Percentiles rank a stretch among this genome's conserved stretches.
These are phyloP conservation scores for Medicago truncatula DNA, from an alignment of 306 rosid species.

Conservation along the genomic window MtrunA17r5.0-ANR NC_053044.1:38854001-38854500, in stretches of 20 bases:
- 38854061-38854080: conserved; percentile 30
- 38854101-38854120: conserved; percentile 27
- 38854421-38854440: conserved; percentile 92
- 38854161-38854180: conserved; percentile 97
- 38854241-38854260: not conserved
- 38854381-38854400: conserved; percentile 82
- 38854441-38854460: conserved; percentile 71
- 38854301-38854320: conserved; percentile 88
- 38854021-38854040: conserved; percentile 73
- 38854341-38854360: conserved; percentile 72
- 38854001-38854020: conserved; percentile 87
- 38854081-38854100: conserved; percentile 33
- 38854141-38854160: conserved; percentile 96
- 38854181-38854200: conserved; percentile 97
- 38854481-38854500: not conserved
- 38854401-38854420: conserved; percentile 97
- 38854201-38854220: conserved; percentile 89
- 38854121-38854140: conserved; percentile 71
- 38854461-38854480: not conserved
- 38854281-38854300: conserved; percentile 55
- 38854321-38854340: conserved; percentile 91
- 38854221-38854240: conserved; percentile 68
- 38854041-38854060: conserved; percentile 91
- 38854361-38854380: conserved; percentile 84
- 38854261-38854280: not conserved